Conservation (phyloP, 1,284 basidiomycete genomes). For the Rhodofomes roseus region DNA sequence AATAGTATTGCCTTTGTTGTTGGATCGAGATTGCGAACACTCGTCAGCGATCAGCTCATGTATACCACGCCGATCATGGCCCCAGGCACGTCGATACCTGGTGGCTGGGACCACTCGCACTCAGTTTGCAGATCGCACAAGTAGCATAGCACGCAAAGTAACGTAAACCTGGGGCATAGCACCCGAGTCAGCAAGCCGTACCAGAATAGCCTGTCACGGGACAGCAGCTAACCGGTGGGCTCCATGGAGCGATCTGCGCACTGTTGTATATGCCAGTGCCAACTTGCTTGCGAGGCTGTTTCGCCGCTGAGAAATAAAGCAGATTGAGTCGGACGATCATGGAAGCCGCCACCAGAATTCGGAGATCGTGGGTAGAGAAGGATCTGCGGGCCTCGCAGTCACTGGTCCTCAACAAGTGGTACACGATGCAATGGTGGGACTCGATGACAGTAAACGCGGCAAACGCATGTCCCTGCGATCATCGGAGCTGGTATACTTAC, state of each 20-base stretch:
- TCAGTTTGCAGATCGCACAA: not conserved
- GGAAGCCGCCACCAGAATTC: not conserved
- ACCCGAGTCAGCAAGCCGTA: not conserved
- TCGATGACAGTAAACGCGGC: not conserved
- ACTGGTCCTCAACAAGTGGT: not conserved
- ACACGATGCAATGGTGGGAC: not conserved
- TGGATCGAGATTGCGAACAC: not conserved
- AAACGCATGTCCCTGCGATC: not conserved
- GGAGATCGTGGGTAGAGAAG: not conserved
- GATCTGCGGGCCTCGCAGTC: not conserved
- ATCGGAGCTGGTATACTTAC: not conserved
- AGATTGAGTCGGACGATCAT: not conserved
- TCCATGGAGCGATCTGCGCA: not conserved
- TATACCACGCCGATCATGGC: conserved; percentile 2
- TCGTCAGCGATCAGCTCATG: not conserved
- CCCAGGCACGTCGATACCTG: not conserved
- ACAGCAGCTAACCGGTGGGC: too few species aligned
- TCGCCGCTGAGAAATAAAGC: not conserved
- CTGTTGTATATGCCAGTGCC: not conserved
- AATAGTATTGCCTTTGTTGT: not conserved
- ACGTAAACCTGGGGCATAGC: not conserved
- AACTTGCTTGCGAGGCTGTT: not conserved
- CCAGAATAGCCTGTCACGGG: not conserved
- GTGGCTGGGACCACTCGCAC: not conserved
- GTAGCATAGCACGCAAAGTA: not conserved